Base-by-base conservation (phyloP, 768 basidiomycete genomes). In the Plicaturopsis crispa region DNA sequence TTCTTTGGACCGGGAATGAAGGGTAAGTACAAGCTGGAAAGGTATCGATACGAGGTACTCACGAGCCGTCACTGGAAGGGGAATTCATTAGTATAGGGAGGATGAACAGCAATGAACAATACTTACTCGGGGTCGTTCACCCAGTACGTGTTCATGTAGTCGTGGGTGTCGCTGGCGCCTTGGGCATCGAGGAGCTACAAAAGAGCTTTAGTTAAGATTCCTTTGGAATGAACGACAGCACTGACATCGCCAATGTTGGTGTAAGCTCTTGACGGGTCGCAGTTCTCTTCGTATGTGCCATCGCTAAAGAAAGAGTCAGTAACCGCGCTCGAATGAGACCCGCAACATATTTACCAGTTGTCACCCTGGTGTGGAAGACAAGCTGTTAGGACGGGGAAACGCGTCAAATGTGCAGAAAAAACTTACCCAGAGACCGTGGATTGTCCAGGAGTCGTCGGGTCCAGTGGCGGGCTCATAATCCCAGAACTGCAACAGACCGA, bases 331-430 rank as follows among this genome's bases (percentile, higher is more conserved):
- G n/a, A n/a, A n/a, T n/a, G n/a, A n/a, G n/a, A n/a, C n/a, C n/a
- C n/a, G n/a, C n/a, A n/a, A n/a, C n/a, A n/a, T n/a, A n/a, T n/a
- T n/a, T n/a, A n/a, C n/a, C n/a, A n/a, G n/a, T n/a, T n/a, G n/a
- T 83, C 75, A 45, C 80, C 84, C 46, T 74, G 56, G 48, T 80
- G 80, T 3, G 78, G 76, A 80, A 80, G 83, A 30, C 81, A 61
- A 42, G 80, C 80, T 75, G 42, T 14, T 17, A 44, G 20, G 26
- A 44, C 47, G 26, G 45, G 37, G n/a, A 36, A 48, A 34, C 3
- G 24, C n/a, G 4, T 16, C 26, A 31, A 12, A 22, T 17, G 17
- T 22, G 13, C 10, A 12, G 13, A 30, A 11, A n/a, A 35, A 14
- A 19, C 10, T 12, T n/a, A 20, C 35, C 19, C n/a, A 48, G 69